phyloP scores from a whole-genome alignment of 495 filamentous ascomycete species.

The Astrothelium macrocarpum region DNA sequence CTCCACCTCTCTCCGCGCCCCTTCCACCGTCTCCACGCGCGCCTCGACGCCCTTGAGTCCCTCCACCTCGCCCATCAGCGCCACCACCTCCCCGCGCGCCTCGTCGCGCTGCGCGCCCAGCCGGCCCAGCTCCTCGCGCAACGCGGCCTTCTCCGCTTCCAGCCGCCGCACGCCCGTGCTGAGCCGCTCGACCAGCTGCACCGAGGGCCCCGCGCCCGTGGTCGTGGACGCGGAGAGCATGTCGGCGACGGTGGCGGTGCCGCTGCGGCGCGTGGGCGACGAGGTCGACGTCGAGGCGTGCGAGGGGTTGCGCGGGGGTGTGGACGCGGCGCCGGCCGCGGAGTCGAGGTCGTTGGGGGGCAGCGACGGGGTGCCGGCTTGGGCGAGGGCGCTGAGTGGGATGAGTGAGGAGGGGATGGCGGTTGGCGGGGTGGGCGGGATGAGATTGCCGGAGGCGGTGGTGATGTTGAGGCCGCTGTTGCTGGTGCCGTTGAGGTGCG shows the following conservation, averaged over 20 bases:
- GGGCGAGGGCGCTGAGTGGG: slow-evolving; percentile 1
- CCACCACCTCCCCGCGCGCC: slow-evolving; percentile 79
- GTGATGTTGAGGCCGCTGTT: not conserved
- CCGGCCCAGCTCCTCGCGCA: slow-evolving; percentile 72
- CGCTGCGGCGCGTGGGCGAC: slow-evolving; percentile 2
- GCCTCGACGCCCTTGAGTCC: slow-evolving; percentile 50
- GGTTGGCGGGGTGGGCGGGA: not conserved
- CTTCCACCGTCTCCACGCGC: slow-evolving; percentile 55
- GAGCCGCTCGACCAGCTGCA: slow-evolving; percentile 96
- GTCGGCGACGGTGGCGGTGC: slow-evolving; percentile 2
- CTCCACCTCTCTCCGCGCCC: slow-evolving; percentile 52
- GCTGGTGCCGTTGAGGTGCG: slow-evolving; percentile 18
- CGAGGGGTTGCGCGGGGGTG: slow-evolving; percentile 18
- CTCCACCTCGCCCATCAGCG: slow-evolving; percentile 77
- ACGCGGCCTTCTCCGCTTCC: slow-evolving; percentile 79
- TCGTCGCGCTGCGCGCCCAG: slow-evolving; percentile 79
- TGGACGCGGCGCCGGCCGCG: slow-evolving; percentile 55
- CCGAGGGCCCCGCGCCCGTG: slow-evolving; percentile 78
- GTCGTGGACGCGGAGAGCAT: slow-evolving; percentile 72
- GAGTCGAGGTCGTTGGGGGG: slow-evolving; percentile 55
- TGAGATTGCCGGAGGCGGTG: slow-evolving; percentile 4
- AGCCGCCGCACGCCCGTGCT: slow-evolving; percentile 80
- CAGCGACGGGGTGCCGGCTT: slow-evolving; percentile 45
- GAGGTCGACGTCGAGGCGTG: not conserved
- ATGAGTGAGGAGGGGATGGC: not conserved